These are phyloP conservation scores for Allium sativum DNA, from an alignment of 106 monocot species.

Conservation along the genomic window DNA sequence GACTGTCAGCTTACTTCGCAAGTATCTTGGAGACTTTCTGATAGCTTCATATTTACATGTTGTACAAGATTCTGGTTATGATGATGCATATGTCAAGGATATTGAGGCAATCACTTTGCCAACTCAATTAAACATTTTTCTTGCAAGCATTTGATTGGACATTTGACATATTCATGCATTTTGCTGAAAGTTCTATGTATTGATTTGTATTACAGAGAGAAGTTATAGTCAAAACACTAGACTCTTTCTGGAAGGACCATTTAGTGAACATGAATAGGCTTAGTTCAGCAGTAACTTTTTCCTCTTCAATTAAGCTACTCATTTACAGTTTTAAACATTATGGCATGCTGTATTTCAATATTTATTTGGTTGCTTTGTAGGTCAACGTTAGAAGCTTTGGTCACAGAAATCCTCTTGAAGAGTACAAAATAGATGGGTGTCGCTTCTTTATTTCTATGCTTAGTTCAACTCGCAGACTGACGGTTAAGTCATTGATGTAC, in stretches of 20 bases:
- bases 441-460: conserved; percentile 99
- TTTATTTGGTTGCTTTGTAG: conserved; percentile 26
- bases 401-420: conserved; percentile 94
- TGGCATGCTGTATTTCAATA: not conserved
- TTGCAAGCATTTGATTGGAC: no score
- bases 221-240: conserved; percentile 81
- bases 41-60: conserved; percentile 75
- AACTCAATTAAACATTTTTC: no score
- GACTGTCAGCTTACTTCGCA: conserved; percentile 61
- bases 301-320: not conserved
- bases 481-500: conserved; percentile 70
- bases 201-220: conserved; percentile 46
- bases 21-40: conserved; percentile 90
- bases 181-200: not conserved
- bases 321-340: not conserved
- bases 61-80: conserved; percentile 77
- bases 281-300: conserved; percentile 67
- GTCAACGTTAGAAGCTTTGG: conserved; percentile 99
- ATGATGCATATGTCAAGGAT: conserved; percentile 70
- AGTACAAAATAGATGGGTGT: conserved; percentile 99
- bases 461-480: conserved; percentile 77
- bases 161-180: no score
- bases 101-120: conserved; percentile 58
- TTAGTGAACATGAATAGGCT: conserved; percentile 98
- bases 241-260: conserved; percentile 91